Conservation (phyloP, 495 filamentous ascomycete species). For the Platismatia glauca region DNA sequence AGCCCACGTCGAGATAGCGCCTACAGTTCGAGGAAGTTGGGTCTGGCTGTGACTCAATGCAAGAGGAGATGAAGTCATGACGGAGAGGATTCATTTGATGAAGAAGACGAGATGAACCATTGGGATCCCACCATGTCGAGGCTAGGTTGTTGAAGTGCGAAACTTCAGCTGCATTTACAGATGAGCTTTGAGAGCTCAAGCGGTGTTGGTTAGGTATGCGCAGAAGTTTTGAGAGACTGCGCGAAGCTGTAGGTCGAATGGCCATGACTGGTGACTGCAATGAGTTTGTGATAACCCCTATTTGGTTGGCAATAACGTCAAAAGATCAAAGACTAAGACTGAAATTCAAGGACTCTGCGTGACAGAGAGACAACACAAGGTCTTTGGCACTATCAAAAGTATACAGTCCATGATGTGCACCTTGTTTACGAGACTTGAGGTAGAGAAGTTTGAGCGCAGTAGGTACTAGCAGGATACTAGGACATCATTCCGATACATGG, state of each 20-base stretch:
- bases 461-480: not conserved
- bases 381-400: not conserved
- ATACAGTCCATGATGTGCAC: not conserved
- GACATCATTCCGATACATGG: not conserved
- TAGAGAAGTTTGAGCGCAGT: not conserved
- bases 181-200: slow-evolving; percentile 40
- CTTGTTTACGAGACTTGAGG: too few relatives aligned
- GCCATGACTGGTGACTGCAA: not conserved
- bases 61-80: slow-evolving; percentile 77
- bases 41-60: slow-evolving; percentile 42
- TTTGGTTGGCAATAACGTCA: not conserved
- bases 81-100: slow-evolving; percentile 98
- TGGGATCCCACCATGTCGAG: slow-evolving; percentile 93
- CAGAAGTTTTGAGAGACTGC: slow-evolving; percentile 10
- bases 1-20: slow-evolving; percentile 84
- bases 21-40: slow-evolving; percentile 27
- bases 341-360: not conserved
- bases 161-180: slow-evolving; percentile 78
- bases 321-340: not conserved
- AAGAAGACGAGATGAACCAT: slow-evolving; percentile 82
- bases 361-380: not conserved
- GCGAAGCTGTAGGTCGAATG: slow-evolving; percentile 5
- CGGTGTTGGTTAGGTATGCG: slow-evolving; percentile 5
- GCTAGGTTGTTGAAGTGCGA: slow-evolving; percentile 92
- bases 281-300: too few relatives aligned